Evolutionary conservation across 176 grass and related monocot species (phyloP).

Genomic region (Phoenix roebelenii): DNA sequence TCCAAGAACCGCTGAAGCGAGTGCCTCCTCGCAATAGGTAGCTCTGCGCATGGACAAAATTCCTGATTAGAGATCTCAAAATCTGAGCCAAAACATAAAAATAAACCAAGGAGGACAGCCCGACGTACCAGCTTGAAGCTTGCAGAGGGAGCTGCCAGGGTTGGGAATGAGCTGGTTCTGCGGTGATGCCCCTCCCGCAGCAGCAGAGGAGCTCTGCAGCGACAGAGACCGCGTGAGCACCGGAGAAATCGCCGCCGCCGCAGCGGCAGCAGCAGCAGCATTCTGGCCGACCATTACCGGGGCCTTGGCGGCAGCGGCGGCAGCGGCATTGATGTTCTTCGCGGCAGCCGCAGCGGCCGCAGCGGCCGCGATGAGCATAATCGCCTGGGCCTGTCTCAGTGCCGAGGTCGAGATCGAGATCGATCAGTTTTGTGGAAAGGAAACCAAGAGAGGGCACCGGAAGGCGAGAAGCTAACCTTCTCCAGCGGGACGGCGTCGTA

Average conservation of each 20-base stretch:
- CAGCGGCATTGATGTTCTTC: slow-evolving; percentile 20
- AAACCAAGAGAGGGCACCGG: not conserved
- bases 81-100: not conserved
- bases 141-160: slow-evolving; percentile 47
- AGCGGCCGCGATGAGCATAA: slow-evolving; percentile 85
- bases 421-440: not conserved
- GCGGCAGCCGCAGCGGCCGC: slow-evolving; percentile 23
- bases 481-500: slow-evolving; percentile 68
- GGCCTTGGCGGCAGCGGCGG: slow-evolving; percentile 27
- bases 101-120: not conserved
- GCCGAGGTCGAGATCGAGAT: no score
- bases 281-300: slow-evolving; percentile 15
- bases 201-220: slow-evolving; percentile 61
- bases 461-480: slow-evolving; percentile 40
- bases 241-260: slow-evolving; percentile 20
- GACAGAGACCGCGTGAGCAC: slow-evolving; percentile 63
- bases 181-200: not conserved
- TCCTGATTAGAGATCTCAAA: not conserved
- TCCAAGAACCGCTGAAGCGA: slow-evolving; percentile 91
- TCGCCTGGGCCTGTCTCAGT: slow-evolving; percentile 63
- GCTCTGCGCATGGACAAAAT: slow-evolving; percentile 36
- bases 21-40: slow-evolving; percentile 89
- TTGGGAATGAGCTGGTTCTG: slow-evolving; percentile 38
- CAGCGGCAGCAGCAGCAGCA: not conserved
- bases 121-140: slow-evolving; percentile 75